Evolutionary conservation across 1,139 yeast species (phyloP).

Genomic region (Blastobotrys persicus): DNA sequence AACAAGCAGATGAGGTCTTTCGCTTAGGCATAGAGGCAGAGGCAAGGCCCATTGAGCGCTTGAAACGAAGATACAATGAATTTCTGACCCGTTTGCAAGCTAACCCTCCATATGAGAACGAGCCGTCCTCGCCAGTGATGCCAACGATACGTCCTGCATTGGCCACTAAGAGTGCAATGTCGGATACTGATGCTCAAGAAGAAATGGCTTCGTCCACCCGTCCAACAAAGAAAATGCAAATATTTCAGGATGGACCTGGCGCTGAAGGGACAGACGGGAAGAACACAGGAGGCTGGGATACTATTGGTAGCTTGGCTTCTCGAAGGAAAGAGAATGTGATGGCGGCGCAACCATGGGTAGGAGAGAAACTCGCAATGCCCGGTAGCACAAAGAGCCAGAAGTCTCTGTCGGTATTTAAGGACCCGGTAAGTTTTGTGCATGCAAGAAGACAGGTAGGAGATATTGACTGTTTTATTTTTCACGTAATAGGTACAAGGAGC

Average conservation of each 20-base stretch:
- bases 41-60: constrained; percentile 65
- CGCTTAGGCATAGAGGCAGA: constrained; percentile 55
- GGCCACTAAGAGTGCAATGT: constrained; percentile 19
- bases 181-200: not conserved
- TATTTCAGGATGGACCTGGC: constrained; percentile 27
- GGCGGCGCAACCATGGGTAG: constrained; percentile 63
- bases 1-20: constrained; percentile 64
- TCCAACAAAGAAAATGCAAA: constrained; percentile 27
- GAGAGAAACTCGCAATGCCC: constrained; percentile 53
- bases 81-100: constrained; percentile 45
- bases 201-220: not conserved
- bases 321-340: constrained; percentile 65
- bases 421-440: constrained; percentile 26
- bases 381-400: constrained; percentile 27
- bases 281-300: constrained; percentile 44
- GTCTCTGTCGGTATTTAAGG: constrained; percentile 46
- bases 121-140: constrained; percentile 38
- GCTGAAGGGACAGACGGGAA: not conserved
- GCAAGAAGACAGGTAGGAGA: too few species aligned
- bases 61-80: constrained; percentile 49
- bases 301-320: constrained; percentile 50
- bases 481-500: constrained; percentile 17
- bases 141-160: constrained; percentile 29
- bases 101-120: constrained; percentile 34
- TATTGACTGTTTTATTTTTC: not conserved